Evolutionary conservation across 352 stramenopile genomes (phyloP).

Genomic region (Pythium myriotylum): DNA sequence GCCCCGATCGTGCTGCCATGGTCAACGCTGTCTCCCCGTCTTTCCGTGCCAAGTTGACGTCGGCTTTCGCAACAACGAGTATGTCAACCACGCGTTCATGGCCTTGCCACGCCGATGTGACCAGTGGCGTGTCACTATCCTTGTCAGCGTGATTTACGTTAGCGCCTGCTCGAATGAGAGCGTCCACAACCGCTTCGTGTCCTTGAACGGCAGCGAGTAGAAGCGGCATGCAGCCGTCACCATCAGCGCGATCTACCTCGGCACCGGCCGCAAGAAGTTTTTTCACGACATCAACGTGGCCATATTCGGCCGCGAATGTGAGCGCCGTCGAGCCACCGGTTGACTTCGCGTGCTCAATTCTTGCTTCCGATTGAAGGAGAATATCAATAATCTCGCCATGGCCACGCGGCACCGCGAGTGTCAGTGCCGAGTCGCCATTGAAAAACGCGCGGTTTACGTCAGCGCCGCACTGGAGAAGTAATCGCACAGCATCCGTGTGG

Average conservation of each 20-base stretch:
- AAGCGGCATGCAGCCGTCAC: neutral
- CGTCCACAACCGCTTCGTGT: neutral
- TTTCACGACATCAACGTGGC: neutral
- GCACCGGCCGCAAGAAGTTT: conserved; percentile 3
- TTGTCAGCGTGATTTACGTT: neutral
- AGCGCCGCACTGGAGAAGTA: neutral
- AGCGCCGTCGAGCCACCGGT: neutral
- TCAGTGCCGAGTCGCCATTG: neutral
- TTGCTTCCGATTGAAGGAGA: too few species aligned
- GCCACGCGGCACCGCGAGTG: too few species aligned
- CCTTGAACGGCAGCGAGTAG: neutral
- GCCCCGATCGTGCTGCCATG: neutral
- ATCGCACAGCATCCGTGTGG: neutral
- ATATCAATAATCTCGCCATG: too few species aligned
- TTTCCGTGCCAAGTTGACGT: neutral
- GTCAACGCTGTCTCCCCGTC: neutral
- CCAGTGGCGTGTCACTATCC: conserved; percentile 5
- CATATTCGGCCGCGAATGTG: neutral
- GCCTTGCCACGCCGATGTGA: neutral
- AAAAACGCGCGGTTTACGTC: neutral
- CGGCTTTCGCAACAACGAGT: neutral
- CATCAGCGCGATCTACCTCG: neutral
- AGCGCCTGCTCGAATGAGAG: neutral
- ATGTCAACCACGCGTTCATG: neutral
- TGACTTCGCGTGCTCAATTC: too few species aligned